Conservation (phyloP, 495 filamentous ascomycete species). For the Lepidopterella palustris region DNA sequence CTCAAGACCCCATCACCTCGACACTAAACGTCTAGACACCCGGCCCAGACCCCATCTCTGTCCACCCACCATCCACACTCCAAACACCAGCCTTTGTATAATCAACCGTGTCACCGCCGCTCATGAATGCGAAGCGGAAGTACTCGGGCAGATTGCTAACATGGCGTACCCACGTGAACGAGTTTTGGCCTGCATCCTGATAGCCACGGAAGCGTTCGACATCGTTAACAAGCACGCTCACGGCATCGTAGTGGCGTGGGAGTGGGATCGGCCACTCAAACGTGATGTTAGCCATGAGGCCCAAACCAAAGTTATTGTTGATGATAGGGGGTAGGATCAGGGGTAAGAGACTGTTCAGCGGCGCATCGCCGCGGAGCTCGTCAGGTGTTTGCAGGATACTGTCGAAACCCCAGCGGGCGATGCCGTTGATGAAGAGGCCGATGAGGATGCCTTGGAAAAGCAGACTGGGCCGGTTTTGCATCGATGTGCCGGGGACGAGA, state of each 20-base stretch:
- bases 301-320: conserved; percentile 25
- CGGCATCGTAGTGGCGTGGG: conserved; percentile 55
- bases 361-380: conserved; percentile 62
- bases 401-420: conserved; percentile 90
- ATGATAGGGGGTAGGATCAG: conserved; percentile 45
- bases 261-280: conserved; percentile 48
- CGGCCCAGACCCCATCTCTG: conserved; percentile 43
- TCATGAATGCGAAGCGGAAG: conserved; percentile 78
- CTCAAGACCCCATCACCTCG: not conserved
- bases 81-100: conserved; percentile 81
- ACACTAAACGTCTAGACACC: conserved; percentile 13
- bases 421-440: conserved; percentile 86
- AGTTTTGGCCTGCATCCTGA: conserved; percentile 26
- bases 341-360: conserved; percentile 64
- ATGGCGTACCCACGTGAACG: conserved; percentile 27
- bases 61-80: conserved; percentile 64
- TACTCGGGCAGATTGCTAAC: conserved; percentile 52
- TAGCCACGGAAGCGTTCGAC: conserved; percentile 64
- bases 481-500: conserved; percentile 70
- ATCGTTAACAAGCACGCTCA: conserved; percentile 89
- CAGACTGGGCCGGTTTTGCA: conserved; percentile 72
- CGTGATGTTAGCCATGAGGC: conserved; percentile 43
- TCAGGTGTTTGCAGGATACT: conserved; percentile 77
- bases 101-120: conserved; percentile 58
- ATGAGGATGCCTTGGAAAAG: conserved; percentile 83